Evolutionary conservation across 2,329 filamentous ascomycete genomes (phyloP).

Genomic region (Aspergillus clavatus): DNA sequence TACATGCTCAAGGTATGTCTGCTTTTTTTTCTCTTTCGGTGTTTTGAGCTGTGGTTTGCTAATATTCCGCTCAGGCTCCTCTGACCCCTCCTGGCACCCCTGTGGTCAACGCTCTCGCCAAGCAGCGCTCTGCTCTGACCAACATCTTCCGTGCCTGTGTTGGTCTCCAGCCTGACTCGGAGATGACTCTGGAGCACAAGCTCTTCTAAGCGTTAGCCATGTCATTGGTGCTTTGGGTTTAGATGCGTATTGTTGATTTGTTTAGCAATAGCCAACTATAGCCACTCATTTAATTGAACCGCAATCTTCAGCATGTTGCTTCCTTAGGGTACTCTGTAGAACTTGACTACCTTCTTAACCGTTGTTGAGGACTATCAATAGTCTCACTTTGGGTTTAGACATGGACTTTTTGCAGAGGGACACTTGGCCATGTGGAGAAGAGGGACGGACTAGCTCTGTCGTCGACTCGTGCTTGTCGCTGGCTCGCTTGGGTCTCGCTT

Average conservation of each 20-base stretch:
- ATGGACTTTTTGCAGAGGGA: no score
- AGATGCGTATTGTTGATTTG: no score
- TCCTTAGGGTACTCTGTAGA: no score
- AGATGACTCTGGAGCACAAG: conserved; percentile 99
- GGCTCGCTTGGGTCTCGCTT: no score
- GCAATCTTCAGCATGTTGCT: background rate
- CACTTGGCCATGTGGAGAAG: no score
- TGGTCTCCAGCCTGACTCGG: conserved; percentile 91
- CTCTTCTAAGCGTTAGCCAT: conserved; percentile 69
- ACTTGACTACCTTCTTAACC: no score
- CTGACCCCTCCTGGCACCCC: conserved; percentile 91
- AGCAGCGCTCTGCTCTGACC: conserved; percentile 89
- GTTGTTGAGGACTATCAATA: no score
- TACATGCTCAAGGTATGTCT: conserved; percentile 79
- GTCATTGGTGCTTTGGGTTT: no score
- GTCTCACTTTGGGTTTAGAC: no score
- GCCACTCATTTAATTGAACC: conserved; percentile 23
- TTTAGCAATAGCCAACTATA: conserved; percentile 21
- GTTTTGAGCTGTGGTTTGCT: conserved; percentile 8
- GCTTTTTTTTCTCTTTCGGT: background rate
- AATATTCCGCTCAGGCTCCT: conserved; percentile 60
- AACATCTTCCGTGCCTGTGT: conserved; percentile 99
- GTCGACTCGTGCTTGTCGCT: no score
- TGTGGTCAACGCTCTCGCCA: conserved; percentile 89
- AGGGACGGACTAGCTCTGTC: no score